These are phyloP conservation scores for Candida arabinofermentans DNA, from an alignment of 805 yeast species.

Conservation along the genomic window DNA sequence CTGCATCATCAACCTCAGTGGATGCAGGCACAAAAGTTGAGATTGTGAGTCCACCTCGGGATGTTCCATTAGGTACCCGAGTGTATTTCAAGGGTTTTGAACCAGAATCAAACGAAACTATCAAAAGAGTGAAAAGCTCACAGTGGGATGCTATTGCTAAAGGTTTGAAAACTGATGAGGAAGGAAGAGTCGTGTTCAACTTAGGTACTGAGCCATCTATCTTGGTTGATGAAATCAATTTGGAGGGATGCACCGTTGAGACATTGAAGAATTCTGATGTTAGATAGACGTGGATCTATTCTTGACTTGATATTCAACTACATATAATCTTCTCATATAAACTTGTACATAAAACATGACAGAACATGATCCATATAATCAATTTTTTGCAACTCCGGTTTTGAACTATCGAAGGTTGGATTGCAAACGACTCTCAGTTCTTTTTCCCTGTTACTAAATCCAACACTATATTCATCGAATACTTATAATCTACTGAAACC, in stretches of 20 bases:
- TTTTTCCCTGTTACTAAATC: no score
- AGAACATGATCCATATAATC: no score
- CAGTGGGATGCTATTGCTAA: constrained; percentile 33
- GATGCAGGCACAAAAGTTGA: constrained; percentile 36
- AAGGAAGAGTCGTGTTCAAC: constrained; percentile 30
- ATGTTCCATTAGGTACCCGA: constrained; percentile 35
- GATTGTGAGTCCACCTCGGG: constrained; percentile 42
- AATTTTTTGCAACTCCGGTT: no score
- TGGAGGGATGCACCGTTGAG: constrained; percentile 13
- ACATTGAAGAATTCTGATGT: constrained; percentile 7
- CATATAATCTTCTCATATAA: no score
- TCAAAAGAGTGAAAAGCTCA: constrained; percentile 29
- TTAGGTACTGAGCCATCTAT: constrained; percentile 1
- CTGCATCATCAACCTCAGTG: constrained; percentile 41
- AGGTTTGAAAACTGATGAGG: constrained; percentile 28
- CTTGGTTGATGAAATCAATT: constrained; percentile 7
- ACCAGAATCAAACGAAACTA: constrained; percentile 11
- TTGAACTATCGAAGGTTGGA: no score
- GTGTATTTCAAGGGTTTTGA: constrained; percentile 34
- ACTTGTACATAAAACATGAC: no score
- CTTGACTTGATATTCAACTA: no score
- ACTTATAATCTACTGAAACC: no score
- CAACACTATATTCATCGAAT: no score
- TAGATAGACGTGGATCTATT: not conserved
- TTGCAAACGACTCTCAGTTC: no score